Base-by-base conservation (phyloP, 139 green algal genomes). In the Chlorella sorokiniana region DNA sequence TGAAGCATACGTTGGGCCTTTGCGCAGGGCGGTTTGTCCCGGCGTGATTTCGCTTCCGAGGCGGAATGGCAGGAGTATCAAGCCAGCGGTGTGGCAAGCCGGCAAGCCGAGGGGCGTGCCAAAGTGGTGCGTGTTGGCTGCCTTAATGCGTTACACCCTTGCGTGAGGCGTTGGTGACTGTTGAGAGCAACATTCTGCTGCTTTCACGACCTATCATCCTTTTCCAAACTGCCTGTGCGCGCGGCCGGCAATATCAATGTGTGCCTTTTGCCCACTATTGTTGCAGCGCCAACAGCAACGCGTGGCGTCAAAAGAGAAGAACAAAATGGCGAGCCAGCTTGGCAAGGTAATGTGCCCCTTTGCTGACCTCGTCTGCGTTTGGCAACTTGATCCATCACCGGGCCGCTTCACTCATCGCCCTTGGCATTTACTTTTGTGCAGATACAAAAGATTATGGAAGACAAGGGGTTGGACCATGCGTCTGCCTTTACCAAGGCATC, bases 391-490 rank as follows among this genome's bases (percentile, higher is more conserved):
- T 35, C 59, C 35, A n/a, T 65, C 25, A 3, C 25, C 4, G 59
- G 11, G 9, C 59, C 1, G 23, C 29, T 11, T 65, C 25, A 11
- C 25, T n/a, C n/a, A 27, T 25, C 4, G n/a, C 62, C 31, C 61
- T 31, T 31, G 27, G 31, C 31, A 10, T 75, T 31, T 40, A 9
- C 27, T 41, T 27, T 22, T 40, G n/a, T 61, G 75, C 75, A 81
- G 78, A 83, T 83, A 27, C 70, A 85, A 22, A 88, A 85, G 61
- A 81, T 88, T 27, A 85, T 88, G 65, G 84, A 85, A 16, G 84
- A 88, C 16, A 88, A 88, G 48, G 84, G 84, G 16, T 83, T 85
- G 29, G 78, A 77, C 31, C 69, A 88, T 38, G 33, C 42, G 7
- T 27, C 37, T 2, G 84, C 84, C 4, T 88, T 88, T 7, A 27